Conservation (phyloP, 208 protist genomes). For the Crithidia sp. region DNA sequence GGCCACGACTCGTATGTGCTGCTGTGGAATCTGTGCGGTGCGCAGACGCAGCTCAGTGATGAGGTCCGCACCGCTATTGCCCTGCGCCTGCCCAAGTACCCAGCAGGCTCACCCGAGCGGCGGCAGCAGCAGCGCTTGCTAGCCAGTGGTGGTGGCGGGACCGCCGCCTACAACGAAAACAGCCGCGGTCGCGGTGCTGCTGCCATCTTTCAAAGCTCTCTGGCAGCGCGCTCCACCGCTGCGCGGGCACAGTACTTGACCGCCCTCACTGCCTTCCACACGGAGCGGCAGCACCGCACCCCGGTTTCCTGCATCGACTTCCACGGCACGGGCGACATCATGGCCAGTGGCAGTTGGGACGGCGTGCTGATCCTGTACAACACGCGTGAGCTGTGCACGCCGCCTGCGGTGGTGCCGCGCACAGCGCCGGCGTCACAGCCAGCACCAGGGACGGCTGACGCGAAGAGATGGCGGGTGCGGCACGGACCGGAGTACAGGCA, state of each 20-base stretch:
- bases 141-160: neutral
- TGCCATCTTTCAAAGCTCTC: slow-evolving; percentile 13
- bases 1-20: slow-evolving; percentile 65
- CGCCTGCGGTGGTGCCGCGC: slow-evolving; percentile 10
- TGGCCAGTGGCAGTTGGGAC: slow-evolving; percentile 83
- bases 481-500: slow-evolving; percentile 17
- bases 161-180: no score
- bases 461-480: slow-evolving; percentile 8
- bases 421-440: neutral
- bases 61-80: slow-evolving; percentile 14
- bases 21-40: slow-evolving; percentile 59
- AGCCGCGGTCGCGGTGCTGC: neutral
- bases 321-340: slow-evolving; percentile 68
- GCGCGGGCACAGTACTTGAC: slow-evolving; percentile 18
- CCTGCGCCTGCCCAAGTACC: slow-evolving; percentile 31
- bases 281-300: slow-evolving; percentile 62
- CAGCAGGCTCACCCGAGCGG: slow-evolving; percentile 17
- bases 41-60: slow-evolving; percentile 15
- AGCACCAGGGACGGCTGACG: neutral
- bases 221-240: slow-evolving; percentile 11
- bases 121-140: slow-evolving; percentile 16
- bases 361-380: slow-evolving; percentile 61
- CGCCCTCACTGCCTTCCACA: slow-evolving; percentile 39
- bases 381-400: slow-evolving; percentile 26
- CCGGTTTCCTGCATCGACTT: slow-evolving; percentile 69